phyloP scores from a whole-genome alignment of 78 protist species.

The Dictyostelium purpureum region DNA sequence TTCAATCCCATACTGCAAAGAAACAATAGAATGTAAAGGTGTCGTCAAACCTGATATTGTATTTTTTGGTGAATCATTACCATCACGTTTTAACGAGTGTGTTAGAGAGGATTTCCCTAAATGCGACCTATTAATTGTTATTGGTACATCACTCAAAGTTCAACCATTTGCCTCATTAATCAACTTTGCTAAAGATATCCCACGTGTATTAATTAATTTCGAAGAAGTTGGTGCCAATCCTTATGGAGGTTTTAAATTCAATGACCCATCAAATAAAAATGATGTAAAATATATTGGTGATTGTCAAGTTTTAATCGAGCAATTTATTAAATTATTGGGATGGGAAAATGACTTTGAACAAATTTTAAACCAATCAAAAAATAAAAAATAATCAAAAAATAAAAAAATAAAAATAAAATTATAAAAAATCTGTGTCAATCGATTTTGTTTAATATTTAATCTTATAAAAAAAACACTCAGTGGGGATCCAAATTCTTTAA shows the following conservation, averaged over 20 bases:
- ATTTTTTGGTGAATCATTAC: slow-evolving; percentile 92
- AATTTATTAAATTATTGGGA: not conserved
- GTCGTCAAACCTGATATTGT: slow-evolving; percentile 90
- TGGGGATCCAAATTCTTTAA: too few relatives aligned
- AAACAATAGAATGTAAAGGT: slow-evolving; percentile 32
- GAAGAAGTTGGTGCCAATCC: slow-evolving; percentile 39
- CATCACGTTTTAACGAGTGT: slow-evolving; percentile 45
- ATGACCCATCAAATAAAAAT: not conserved
- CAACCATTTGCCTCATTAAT: slow-evolving; percentile 85
- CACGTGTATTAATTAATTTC: slow-evolving; percentile 62
- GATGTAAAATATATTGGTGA: slow-evolving; percentile 77
- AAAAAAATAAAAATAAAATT: not conserved
- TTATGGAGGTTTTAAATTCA: slow-evolving; percentile 61
- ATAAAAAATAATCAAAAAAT: not conserved
- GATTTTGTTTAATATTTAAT: too few relatives aligned
- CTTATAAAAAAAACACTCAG: too few relatives aligned
- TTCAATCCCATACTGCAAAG: slow-evolving; percentile 58
- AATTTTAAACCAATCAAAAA: not conserved
- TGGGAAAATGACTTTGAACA: slow-evolving; percentile 3
- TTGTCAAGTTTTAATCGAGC: slow-evolving; percentile 18
- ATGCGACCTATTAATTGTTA: slow-evolving; percentile 87
- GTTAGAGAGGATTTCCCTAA: slow-evolving; percentile 15
- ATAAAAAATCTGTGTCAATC: too few relatives aligned
- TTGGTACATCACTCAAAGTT: slow-evolving; percentile 92
- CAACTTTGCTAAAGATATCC: not conserved